Conservation (phyloP, 257 asterid genomes). For the Verbena officinalis region DNA sequence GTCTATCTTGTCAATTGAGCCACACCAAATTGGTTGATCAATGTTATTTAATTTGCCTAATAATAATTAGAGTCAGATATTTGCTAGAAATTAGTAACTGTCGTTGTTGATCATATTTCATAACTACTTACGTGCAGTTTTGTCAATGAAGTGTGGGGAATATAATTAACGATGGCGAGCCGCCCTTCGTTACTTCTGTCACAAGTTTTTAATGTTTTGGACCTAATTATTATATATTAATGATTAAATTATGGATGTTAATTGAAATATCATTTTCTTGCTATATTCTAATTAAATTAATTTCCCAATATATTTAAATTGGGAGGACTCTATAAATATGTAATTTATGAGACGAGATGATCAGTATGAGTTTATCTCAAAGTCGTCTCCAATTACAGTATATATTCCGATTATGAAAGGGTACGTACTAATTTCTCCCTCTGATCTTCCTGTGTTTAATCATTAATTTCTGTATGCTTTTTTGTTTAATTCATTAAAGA, state of each 20-base stretch:
- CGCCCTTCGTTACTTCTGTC: background rate
- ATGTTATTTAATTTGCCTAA: background rate
- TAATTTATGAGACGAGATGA: background rate
- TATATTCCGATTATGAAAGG: background rate
- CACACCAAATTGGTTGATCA: background rate
- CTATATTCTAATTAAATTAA: background rate
- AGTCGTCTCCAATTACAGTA: background rate
- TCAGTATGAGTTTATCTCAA: background rate
- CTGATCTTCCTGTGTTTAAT: no score
- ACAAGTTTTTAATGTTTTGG: background rate
- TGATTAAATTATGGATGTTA: background rate
- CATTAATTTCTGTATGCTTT: no score
- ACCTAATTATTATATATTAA: background rate
- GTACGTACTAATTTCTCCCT: background rate
- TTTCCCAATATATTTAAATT: background rate
- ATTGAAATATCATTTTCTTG: background rate
- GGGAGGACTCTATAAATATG: background rate
- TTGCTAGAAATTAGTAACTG: background rate
- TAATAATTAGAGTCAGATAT: no score
- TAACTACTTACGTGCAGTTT: background rate
- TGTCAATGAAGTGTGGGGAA: constrained; percentile 7
- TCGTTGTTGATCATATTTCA: background rate
- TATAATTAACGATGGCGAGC: background rate
- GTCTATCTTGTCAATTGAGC: no score
- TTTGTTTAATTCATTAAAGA: no score